Evolutionary conservation across 495 filamentous ascomycete species (phyloP), one percentile per base, ranked within the genome.

Genomic region (Podospora comata): DNA sequence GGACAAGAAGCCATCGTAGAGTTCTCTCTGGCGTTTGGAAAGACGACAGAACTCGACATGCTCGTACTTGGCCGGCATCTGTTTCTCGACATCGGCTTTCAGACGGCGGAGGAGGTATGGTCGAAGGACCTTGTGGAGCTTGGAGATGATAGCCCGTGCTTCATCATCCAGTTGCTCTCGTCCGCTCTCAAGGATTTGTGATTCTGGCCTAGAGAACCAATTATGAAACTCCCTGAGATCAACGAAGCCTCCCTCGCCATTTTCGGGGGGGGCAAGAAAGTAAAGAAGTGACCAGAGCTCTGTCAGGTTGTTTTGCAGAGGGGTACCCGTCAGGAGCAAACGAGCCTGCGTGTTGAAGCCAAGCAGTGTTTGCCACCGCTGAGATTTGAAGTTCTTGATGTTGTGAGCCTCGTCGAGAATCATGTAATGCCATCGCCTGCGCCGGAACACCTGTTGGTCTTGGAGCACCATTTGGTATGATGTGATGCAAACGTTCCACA

Each of bases 331-430:
- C 5, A 99, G 84, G 2, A 99, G 84, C 48, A 99, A 85, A 26
- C 96, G 86, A 26, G 93, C 90, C 60, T 89, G 87, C 3, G 94
- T 97, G 69, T 92, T 91, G 79, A 98, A 96, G 0, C 89, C 95
- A 6, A 99, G 86, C 62, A 99, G 82, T 0, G 92, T 92, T 76
- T 98, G 94, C 95, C 95, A 99, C 67, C 94, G 84, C 76, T 96
- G 93, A 0, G 94, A 97, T 71, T 94, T 92, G 83, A 97, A 98
- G 76, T 99, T 99, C 77, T 98, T 98, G 84, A 99, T 99, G 77
- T 98, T 98, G 77, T 99, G 96, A 1, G 96, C 96, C 80, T 99
- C 96, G 76, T 99, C 96, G 18, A 99, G 87, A 67, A 99, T 90
- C 88, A 99, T 93, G 79, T 97, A 99, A 76, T 97, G 93, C 96